Conservation (phyloP, 2,329 filamentous ascomycete genomes). For the Rachicladosporium sp. region DNA sequence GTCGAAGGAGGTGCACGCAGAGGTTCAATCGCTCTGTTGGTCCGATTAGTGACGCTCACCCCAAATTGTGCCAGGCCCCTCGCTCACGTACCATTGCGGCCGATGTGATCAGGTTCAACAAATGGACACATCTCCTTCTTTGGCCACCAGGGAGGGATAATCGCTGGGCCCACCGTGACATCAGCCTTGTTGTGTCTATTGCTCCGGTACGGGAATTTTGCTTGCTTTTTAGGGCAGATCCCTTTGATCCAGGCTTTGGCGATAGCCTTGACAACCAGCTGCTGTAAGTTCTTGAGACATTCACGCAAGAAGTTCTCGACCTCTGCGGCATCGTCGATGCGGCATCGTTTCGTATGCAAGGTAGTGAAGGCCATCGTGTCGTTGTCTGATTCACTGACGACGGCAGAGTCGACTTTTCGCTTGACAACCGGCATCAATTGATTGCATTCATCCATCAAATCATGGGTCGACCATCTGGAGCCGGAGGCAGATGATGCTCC, state of each 20-base stretch:
- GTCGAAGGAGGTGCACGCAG: conserved; percentile 18
- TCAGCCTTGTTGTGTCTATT: conserved; percentile 34
- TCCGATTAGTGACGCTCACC: conserved; percentile 6
- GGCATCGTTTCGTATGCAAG: conserved; percentile 2
- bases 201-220: conserved; percentile 52
- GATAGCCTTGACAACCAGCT: conserved; percentile 58
- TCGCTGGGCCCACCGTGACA: conserved; percentile 3
- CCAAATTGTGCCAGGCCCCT: not conserved
- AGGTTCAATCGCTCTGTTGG: conserved; percentile 17
- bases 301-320: conserved; percentile 48
- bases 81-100: conserved; percentile 47
- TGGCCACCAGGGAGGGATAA: conserved; percentile 26
- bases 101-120: conserved; percentile 62
- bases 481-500: no score
- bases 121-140: conserved; percentile 41
- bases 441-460: no score
- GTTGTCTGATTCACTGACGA: not conserved
- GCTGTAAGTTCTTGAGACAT: conserved; percentile 54
- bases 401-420: not conserved
- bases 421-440: no score
- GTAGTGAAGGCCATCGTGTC: not conserved
- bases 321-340: conserved; percentile 10
- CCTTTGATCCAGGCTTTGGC: conserved; percentile 66
- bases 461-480: no score
- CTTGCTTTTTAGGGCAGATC: conserved; percentile 66